Percentiles rank a stretch among this genome's conserved stretches.
phyloP scores from a whole-genome alignment of 23 red algal species.

The Gracilaria vermiculophylla region DNA sequence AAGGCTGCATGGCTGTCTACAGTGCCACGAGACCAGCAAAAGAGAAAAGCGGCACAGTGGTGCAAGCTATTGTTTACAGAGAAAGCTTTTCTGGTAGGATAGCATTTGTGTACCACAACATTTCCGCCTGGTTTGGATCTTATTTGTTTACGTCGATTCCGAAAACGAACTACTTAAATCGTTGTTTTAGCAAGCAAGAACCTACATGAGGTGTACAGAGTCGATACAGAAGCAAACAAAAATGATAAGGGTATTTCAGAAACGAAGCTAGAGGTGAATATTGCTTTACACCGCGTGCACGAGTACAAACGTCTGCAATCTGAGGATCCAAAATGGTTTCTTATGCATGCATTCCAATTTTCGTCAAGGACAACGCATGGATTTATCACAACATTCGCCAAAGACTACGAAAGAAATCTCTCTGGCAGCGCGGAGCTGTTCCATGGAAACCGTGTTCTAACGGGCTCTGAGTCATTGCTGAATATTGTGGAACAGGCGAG shows the following conservation, averaged over 20 bases:
- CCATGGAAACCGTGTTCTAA: background rate
- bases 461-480: background rate
- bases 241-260: background rate
- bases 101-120: conserved; percentile 12
- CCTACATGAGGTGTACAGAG: background rate
- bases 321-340: conserved; percentile 26
- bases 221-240: background rate
- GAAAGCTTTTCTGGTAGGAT: conserved; percentile 14
- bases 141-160: conserved; percentile 8
- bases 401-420: background rate
- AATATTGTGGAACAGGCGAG: background rate
- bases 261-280: too few relatives aligned
- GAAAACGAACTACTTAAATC: too few relatives aligned
- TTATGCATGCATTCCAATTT: conserved; percentile 21
- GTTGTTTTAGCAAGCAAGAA: too few relatives aligned
- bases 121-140: background rate
- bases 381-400: background rate
- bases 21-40: background rate
- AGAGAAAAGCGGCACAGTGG: background rate
- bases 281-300: too few relatives aligned
- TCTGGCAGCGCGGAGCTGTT: too few relatives aligned
- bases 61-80: conserved; percentile 5
- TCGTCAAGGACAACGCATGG: conserved; percentile 27
- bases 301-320: conserved; percentile 17
- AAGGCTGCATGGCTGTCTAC: conserved; percentile 1